phyloP scores from a whole-genome alignment of 2,329 filamentous ascomycete species.

The Fusarium camptoceras region DNA sequence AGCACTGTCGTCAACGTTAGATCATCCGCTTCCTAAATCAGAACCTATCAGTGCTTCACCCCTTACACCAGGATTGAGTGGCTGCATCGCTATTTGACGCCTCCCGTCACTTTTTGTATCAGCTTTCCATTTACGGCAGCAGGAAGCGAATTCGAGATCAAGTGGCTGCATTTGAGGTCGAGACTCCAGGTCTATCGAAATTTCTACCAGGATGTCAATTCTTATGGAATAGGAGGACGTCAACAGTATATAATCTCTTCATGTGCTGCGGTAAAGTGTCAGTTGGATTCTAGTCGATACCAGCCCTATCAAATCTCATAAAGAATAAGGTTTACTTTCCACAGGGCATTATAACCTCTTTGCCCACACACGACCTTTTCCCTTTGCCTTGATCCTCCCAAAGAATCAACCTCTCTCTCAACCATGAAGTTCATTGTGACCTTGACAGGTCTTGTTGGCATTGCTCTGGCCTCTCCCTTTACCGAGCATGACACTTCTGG shows the following conservation, averaged over 20 bases:
- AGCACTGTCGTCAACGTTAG: slow-evolving; percentile 16
- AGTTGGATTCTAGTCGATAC: neutral
- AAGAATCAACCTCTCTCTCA: neutral
- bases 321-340: no score
- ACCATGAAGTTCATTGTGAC: slow-evolving; percentile 29
- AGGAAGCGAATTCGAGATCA: slow-evolving; percentile 4
- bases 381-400: no score
- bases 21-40: neutral
- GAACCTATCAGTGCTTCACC: slow-evolving; percentile 4
- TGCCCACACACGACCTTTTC: no score
- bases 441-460: slow-evolving; percentile 11
- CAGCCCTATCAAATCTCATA: accelerated
- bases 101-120: neutral
- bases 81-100: slow-evolving; percentile 15
- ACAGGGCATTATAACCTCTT: no score
- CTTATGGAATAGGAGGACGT: neutral
- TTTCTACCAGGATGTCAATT: neutral
- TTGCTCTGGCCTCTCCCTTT: slow-evolving; percentile 25
- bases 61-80: slow-evolving; percentile 12
- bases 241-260: neutral
- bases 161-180: slow-evolving; percentile 3
- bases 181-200: neutral
- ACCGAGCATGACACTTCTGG: slow-evolving; percentile 11
- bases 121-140: slow-evolving; percentile 17
- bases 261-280: neutral